These are phyloP conservation scores for Hypholoma fasciculare DNA, from an alignment of 768 basidiomycete genomes.

Conservation along the genomic window DNA sequence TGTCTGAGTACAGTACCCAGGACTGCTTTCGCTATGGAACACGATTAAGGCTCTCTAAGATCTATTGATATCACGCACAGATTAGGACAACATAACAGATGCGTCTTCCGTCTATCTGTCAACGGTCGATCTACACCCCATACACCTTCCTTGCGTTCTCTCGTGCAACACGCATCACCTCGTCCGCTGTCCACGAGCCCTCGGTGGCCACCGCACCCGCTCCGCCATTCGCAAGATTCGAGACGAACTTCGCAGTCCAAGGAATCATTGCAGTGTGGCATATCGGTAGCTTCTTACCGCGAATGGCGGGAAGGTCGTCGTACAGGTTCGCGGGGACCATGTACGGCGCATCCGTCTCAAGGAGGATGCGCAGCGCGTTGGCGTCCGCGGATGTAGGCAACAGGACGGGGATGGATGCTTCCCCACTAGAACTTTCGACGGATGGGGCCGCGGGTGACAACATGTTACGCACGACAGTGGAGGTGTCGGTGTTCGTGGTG, in stretches of 20 bases:
- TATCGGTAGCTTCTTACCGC: slow-evolving; percentile 64
- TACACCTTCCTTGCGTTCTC: slow-evolving; percentile 68
- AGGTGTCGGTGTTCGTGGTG: slow-evolving; percentile 70
- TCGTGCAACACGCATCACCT: slow-evolving; percentile 60
- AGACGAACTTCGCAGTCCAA: slow-evolving; percentile 80
- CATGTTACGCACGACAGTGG: slow-evolving; percentile 63
- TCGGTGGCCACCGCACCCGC: neutral
- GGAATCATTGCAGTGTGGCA: slow-evolving; percentile 84
- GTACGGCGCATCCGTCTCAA: slow-evolving; percentile 88
- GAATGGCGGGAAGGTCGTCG: slow-evolving; percentile 46
- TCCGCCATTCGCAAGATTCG: slow-evolving; percentile 40
- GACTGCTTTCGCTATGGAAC: too few relatives aligned
- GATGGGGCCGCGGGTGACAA: slow-evolving; percentile 10
- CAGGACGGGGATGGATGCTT: too few relatives aligned
- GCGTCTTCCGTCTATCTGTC: too few relatives aligned
- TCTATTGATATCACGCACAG: too few relatives aligned
- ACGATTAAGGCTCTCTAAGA: too few relatives aligned
- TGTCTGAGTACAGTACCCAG: too few relatives aligned
- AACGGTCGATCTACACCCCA: slow-evolving; percentile 34
- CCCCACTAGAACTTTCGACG: neutral
- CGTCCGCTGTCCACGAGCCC: slow-evolving; percentile 48
- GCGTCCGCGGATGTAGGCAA: neutral
- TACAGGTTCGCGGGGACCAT: slow-evolving; percentile 84
- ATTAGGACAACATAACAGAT: neutral
- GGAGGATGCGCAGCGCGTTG: slow-evolving; percentile 48